phyloP scores from a whole-genome alignment of 257 asterid genomes.

The Penstemon barbatus region DNA sequence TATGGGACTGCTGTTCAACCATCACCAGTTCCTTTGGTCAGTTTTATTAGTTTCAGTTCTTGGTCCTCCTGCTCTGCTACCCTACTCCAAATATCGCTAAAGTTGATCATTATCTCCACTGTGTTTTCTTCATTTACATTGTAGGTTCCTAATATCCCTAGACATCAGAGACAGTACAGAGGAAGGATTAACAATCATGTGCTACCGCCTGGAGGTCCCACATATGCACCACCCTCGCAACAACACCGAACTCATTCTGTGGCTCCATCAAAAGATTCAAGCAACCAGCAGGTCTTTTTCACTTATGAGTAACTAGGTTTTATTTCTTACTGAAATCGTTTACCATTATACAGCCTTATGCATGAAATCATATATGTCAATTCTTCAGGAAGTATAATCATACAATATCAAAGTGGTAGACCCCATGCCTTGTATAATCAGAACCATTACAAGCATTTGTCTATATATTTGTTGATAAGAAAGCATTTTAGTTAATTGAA shows the following conservation, averaged over 20 bases:
- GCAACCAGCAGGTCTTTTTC: constrained; percentile 51
- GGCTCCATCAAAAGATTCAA: constrained; percentile 48
- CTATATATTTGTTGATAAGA: too few relatives aligned
- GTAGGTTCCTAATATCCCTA: constrained; percentile 55
- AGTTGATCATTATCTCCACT: neutral
- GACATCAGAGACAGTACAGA: constrained; percentile 59
- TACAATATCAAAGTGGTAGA: too few relatives aligned
- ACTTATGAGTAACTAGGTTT: neutral
- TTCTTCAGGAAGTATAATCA: neutral
- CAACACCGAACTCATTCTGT: constrained; percentile 42
- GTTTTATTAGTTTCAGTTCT: constrained; percentile 26
- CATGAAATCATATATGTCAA: neutral
- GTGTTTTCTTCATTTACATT: constrained; percentile 1
- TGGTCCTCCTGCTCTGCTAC: neutral
- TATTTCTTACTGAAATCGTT: neutral
- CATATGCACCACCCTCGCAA: constrained; percentile 35
- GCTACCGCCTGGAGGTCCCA: constrained; percentile 40
- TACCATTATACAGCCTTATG: too few relatives aligned
- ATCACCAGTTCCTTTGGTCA: constrained; percentile 57
- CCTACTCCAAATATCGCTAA: neutral
- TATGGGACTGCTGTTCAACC: constrained; percentile 54
- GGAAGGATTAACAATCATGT: constrained; percentile 54
- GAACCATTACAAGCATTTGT: too few relatives aligned
- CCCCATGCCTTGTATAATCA: too few relatives aligned
- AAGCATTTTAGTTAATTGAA: too few relatives aligned